These are phyloP conservation scores for Venturia pyrina DNA, from an alignment of 2,329 filamentous ascomycete species.

Conservation along the genomic window DNA sequence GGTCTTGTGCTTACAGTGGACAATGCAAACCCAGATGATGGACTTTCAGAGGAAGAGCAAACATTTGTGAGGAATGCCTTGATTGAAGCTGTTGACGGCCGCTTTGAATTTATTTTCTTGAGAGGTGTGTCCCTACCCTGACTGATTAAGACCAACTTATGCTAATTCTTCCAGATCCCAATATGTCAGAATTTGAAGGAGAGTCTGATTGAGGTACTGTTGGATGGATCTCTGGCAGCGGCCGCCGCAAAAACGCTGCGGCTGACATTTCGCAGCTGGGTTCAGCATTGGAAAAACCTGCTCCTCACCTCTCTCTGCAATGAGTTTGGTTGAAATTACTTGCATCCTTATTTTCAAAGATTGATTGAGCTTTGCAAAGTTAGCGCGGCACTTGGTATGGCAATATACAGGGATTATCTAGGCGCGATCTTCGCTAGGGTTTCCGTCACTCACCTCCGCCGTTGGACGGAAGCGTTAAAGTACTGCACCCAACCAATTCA, in stretches of 20 bases:
- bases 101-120: constrained; percentile 33
- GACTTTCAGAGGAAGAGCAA: constrained; percentile 30
- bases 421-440: neutral
- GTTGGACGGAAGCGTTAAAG: neutral
- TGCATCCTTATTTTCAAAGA: neutral
- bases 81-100: constrained; percentile 30
- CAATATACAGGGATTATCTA: neutral
- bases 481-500: neutral
- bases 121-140: constrained; percentile 27
- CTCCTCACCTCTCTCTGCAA: no score
- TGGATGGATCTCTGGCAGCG: neutral
- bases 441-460: neutral
- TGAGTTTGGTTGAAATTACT: no score
- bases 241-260: neutral
- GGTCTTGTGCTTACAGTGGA: constrained; percentile 35
- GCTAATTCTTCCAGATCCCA: constrained; percentile 28
- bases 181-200: constrained; percentile 34
- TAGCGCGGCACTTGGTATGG: neutral
- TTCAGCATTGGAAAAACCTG: neutral
- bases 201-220: constrained; percentile 31
- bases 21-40: constrained; percentile 32
- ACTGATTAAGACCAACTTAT: neutral
- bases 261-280: neutral
- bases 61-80: constrained; percentile 29
- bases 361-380: neutral